Base-by-base conservation (phyloP, 176 grass and related monocot genomes). In the sorghum (Sorghum bicolor) region DNA sequence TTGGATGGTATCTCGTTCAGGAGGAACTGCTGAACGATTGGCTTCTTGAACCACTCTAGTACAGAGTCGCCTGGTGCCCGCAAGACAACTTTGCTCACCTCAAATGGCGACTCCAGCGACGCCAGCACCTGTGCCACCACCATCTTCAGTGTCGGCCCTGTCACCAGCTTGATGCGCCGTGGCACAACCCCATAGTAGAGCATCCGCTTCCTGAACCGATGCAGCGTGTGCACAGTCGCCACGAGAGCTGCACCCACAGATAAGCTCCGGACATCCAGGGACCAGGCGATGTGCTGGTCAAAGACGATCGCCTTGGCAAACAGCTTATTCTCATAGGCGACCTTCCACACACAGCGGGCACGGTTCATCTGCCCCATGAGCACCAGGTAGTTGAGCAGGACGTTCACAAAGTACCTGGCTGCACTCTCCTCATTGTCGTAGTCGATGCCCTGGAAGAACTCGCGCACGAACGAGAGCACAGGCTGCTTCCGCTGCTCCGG, bases 361-460 rank as follows among this genome's bases (percentile, higher is more conserved):
- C 96, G 87, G 74, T 95, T 98, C 91, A 95, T 95, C 89, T 98
- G 96, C 38, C 96, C 96, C 87, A 98, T 92, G n/a, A 98, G 88
- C 48, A 95, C 93, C 72, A 98, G 79, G 77, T 95, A 95, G 75
- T 98, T 98, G 60, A 98, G 79, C 55, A 98, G 93, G 22, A 98
- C 93, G 29, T 98, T 98, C 30, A 98, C 91, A 4, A 94, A 98
- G 73, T 98, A 98, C 86, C 87, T 85, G 34, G 89, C 77, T 2
- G 93, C 87, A 1, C 86, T 90, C 86, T 98, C 93, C 86, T 98
- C 93, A 1, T 62, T 67, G 40, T 98, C 93, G 1, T 95, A 98
- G 83, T 94, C 89, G 4, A 98, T 95, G 47, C 91, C 87, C 44
- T 95, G 96, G 74, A 98, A 98, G 85, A 95, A 98, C 11, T 95